Base-by-base conservation (phyloP, 2,329 filamentous ascomycete genomes). In the Phaeosphaeriaceae sp. region DNA sequence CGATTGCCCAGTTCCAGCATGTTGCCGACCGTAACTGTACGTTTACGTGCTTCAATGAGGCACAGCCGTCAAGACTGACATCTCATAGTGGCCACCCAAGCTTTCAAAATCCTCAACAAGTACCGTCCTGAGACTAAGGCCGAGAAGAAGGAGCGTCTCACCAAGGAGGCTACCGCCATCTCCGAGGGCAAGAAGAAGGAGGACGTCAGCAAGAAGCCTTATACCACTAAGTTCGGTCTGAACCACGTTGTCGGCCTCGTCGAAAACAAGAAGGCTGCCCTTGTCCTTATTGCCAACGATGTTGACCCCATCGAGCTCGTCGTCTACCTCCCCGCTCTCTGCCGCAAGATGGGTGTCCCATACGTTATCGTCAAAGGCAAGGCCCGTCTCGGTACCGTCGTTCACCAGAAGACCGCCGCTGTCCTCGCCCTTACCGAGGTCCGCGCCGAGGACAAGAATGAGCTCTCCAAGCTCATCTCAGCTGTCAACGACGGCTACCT, bases 111-210 rank as follows among this genome's bases (percentile, higher is more conserved):
- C 76, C 90, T 99, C 76, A 96, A 96, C 90, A 99, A 99, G 87
- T 99, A 99, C 89, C 92, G 93, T 73, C 94, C 94, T 67, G 94
- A 99, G 87, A 95, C 90, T 80, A 97, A 97, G 88, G 83, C 84
- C 71, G 93, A 97, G 88, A 99, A 99, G 91, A 99, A 97, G 88
- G 95, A 99, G 85, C 92, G 94, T 82, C 85, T 99, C 64, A 87
- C 90, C 78, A 92, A 96, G 86, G 94, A 99, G 87, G 94, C 95
- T 63, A 96, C 92, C 71, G 95, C 94, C 74, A 87, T 99, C 78
- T 87, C 92, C 78, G 92, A 97, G 81, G 94, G 95, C 80, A 97
- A 97, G 90, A 99, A 97, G 90, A 97, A 97, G 90, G 95, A 99
- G 86, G 68, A 71, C 74, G 93, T 96, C 77, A 90, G 86, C 89